These are phyloP conservation scores for Xylaria acuta DNA, from an alignment of 495 filamentous ascomycete genomes.

Conservation along the genomic window DNA sequence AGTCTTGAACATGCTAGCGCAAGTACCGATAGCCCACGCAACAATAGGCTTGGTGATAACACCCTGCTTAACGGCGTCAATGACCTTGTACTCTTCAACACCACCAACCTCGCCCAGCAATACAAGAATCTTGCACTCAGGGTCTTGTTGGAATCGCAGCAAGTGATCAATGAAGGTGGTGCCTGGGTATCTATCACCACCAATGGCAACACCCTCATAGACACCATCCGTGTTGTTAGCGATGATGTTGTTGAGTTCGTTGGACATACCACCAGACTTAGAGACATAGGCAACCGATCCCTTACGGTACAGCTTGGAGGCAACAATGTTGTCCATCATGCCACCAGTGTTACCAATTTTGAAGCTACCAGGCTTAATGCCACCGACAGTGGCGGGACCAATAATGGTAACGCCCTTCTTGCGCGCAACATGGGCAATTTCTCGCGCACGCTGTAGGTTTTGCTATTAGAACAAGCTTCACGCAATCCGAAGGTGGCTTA, in stretches of 20 bases:
- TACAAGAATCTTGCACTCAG: constrained; percentile 94
- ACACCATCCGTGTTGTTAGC: constrained; percentile 95
- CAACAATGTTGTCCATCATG: constrained; percentile 99
- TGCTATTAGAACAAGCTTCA: constrained; percentile 36
- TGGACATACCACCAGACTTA: constrained; percentile 99
- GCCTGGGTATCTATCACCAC: constrained; percentile 97
- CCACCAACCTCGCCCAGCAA: constrained; percentile 98
- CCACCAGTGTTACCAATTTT: constrained; percentile 99
- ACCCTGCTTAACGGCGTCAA: constrained; percentile 94
- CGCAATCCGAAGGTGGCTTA: constrained; percentile 23
- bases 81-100: constrained; percentile 99
- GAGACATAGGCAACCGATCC: constrained; percentile 99
- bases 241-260: constrained; percentile 99
- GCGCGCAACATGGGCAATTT: constrained; percentile 92
- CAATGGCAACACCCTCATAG: constrained; percentile 98
- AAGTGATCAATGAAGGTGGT: constrained; percentile 99
- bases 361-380: constrained; percentile 98
- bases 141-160: constrained; percentile 91
- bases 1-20: constrained; percentile 99
- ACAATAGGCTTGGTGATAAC: constrained; percentile 97
- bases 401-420: constrained; percentile 99
- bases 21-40: constrained; percentile 98
- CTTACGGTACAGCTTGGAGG: constrained; percentile 99
- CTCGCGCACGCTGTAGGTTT: constrained; percentile 78
- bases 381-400: constrained; percentile 96